A percentile compares a stretch with the other conserved stretches of the same genome.
Conservation (phyloP, 2,329 filamentous ascomycete genomes). For the Epichloe baconii region DNA sequence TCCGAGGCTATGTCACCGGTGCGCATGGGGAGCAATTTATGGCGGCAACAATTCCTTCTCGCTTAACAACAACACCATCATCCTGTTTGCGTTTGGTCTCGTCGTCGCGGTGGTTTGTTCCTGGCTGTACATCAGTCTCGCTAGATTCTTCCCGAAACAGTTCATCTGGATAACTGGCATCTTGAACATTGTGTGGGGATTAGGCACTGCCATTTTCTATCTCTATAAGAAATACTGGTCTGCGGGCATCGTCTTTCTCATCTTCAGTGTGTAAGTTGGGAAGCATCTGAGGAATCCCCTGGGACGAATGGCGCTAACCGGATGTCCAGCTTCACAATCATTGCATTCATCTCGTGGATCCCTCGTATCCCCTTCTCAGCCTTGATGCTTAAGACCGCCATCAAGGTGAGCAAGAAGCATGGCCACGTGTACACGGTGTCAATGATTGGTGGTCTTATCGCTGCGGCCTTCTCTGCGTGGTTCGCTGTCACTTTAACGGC, state of each 20-base stretch:
- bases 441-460: conserved; percentile 66
- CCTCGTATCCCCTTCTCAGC: conserved; percentile 82
- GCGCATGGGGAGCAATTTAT: conserved; percentile 66
- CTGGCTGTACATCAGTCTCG: conserved; percentile 61
- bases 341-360: conserved; percentile 71
- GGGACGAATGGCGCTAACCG: neutral
- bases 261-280: conserved; percentile 39
- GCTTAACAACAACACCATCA: conserved; percentile 71
- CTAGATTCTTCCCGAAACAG: conserved; percentile 69
- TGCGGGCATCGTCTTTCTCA: conserved; percentile 73
- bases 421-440: conserved; percentile 83
- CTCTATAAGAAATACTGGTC: conserved; percentile 64
- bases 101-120: conserved; percentile 62
- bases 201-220: conserved; percentile 84
- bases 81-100: conserved; percentile 72
- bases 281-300: neutral
- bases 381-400: conserved; percentile 74
- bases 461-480: conserved; percentile 68
- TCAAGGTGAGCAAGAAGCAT: conserved; percentile 71
- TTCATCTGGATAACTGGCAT: conserved; percentile 92
- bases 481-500: conserved; percentile 76
- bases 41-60: conserved; percentile 48
- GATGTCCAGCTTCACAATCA: conserved; percentile 6
- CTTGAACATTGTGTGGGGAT: conserved; percentile 68
- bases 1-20: conserved; percentile 56